Base-by-base conservation (phyloP, 495 filamentous ascomycete genomes). In the Penicillium soppii region DNA sequence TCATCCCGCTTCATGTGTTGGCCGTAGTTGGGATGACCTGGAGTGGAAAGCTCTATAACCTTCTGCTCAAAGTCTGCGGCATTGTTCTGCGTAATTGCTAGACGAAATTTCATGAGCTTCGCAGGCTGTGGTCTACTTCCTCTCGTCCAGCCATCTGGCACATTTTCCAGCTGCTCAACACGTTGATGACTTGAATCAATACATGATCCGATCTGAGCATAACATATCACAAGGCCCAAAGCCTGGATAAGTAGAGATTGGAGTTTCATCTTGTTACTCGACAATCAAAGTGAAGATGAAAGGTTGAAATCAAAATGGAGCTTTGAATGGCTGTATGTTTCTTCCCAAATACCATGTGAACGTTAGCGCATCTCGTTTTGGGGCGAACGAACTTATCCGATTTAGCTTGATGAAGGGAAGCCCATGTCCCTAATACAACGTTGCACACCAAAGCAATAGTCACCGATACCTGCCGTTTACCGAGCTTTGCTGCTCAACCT, bases 1-100 rank as follows among this genome's bases (percentile, higher is more conserved):
- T 82, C 72, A 16, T 82, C 73, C n/a, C 76, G 72, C 44, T 74
- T 78, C 73, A 90, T 75, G 50, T 89, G 80, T 40, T 78, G 64
- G 1, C 87, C 87, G 62, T 89, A 89, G 4, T 63, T 70, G 3
- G 72, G 64, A 53, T 86, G 76, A 4, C 71, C 72, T 3, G 86
- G 87, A 3, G 80, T 83, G 15, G 84, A 84, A 25, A 90, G 71
- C 7, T 84, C 77, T 26, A 83, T 69, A 19, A 88, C 74, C 16
- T 67, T 75, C 48, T 82, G 69, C 61, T 89, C 84, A 32, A 89
- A 82, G 10, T 74, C 63, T 7, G 57, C 71, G 19, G 73, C 66
- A 29, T 79, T 79, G 22, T 78, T 69, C 52, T 82, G 78, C 21
- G 70, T 57, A 4, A 85, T 59, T 7, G 80, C 79, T 44, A 85